A percentile compares a stretch with the other conserved stretches of the same genome.
Evolutionary conservation across 2,329 filamentous ascomycete species (phyloP).

Genomic region (Beauveria scarabaeidicola): DNA sequence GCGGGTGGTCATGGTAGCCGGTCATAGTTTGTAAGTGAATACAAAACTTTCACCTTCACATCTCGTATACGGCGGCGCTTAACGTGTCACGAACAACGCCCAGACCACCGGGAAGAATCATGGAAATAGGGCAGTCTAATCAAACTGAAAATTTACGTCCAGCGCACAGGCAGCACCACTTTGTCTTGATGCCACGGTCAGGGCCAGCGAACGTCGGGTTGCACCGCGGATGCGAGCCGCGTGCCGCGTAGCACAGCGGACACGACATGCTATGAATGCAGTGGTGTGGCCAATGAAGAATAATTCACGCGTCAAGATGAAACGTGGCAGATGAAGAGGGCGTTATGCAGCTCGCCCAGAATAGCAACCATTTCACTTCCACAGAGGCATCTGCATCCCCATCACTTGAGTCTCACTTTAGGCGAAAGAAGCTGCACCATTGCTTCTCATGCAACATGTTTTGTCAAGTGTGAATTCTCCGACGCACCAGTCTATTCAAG

Average conservation of each 20-base stretch:
- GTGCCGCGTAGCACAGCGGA: conserved; percentile 5
- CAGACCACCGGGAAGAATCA: neutral
- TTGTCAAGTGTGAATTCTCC: neutral
- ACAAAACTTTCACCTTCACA: neutral
- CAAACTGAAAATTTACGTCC: neutral
- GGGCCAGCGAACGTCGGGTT: neutral
- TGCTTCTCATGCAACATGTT: neutral
- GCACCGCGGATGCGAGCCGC: conserved; percentile 6
- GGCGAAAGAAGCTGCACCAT: neutral
- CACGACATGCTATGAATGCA: neutral
- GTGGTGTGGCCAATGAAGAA: neutral
- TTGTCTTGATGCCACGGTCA: neutral
- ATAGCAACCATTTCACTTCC: neutral
- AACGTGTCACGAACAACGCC: neutral
- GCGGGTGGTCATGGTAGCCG: neutral
- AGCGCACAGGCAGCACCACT: neutral
- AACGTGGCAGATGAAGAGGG: neutral
- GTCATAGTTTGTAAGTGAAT: neutral
- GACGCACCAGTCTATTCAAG: too few relatives aligned
- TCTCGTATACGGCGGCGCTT: neutral
- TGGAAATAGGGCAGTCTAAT: neutral
- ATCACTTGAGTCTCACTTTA: neutral
- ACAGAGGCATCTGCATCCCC: neutral
- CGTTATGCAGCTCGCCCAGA: neutral
- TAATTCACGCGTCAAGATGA: neutral